These are phyloP conservation scores for Bauhinia variegata DNA, from an alignment of 306 rosid species.

Conservation along the genomic window DNA sequence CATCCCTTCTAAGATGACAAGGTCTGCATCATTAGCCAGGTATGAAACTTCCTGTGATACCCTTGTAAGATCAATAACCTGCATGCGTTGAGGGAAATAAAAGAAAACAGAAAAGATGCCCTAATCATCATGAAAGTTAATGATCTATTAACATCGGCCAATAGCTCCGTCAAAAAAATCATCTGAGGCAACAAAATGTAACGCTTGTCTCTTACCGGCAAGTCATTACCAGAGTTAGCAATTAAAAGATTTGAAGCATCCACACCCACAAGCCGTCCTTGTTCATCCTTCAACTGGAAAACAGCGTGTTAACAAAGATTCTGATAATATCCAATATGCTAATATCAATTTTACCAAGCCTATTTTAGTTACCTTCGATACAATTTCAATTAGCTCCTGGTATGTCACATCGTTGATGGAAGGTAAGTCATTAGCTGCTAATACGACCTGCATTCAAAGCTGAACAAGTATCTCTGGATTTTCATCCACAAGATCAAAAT, in stretches of 20 bases:
- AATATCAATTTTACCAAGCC: not conserved
- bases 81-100: too few species aligned
- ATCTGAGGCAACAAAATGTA: not conserved
- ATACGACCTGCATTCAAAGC: slow-evolving; percentile 71
- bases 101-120: too few species aligned
- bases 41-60: slow-evolving; percentile 87
- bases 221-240: slow-evolving; percentile 92
- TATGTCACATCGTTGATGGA: slow-evolving; percentile 89
- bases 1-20: slow-evolving; percentile 95
- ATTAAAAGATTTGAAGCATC: slow-evolving; percentile 74
- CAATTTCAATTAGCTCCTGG: slow-evolving; percentile 75
- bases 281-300: slow-evolving; percentile 81
- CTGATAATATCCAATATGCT: too few species aligned
- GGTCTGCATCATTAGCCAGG: slow-evolving; percentile 86
- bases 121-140: slow-evolving; percentile 5
- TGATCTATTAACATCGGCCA: slow-evolving; percentile 5
- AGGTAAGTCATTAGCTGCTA: slow-evolving; percentile 97
- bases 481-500: slow-evolving; percentile 2
- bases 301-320: slow-evolving; percentile 40
- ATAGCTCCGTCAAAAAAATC: slow-evolving; percentile 4
- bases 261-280: slow-evolving; percentile 69
- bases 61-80: slow-evolving; percentile 89
- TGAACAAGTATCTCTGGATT: slow-evolving; percentile 16
- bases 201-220: slow-evolving; percentile 75
- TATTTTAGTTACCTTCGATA: slow-evolving; percentile 62